These are phyloP conservation scores for Alternaria sp. DNA, from an alignment of 2,329 filamentous ascomycete genomes.

Conservation along the genomic window DNA sequence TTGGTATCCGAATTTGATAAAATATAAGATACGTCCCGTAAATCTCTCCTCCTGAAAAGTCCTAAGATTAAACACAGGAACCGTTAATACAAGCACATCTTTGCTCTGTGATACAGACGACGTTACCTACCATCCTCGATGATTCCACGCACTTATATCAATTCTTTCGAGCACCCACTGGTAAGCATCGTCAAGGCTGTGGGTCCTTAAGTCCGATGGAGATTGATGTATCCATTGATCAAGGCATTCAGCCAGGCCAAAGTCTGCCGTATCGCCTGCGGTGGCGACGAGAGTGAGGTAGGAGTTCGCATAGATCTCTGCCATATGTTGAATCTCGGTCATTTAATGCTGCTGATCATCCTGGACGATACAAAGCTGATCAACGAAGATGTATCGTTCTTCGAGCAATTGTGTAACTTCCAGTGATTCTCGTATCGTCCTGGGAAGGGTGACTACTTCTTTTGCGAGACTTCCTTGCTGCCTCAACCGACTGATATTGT, in stretches of 20 bases:
- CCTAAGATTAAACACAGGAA: too few species aligned
- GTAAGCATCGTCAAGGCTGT: too few species aligned
- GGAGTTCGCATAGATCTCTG: not conserved
- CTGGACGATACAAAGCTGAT: not conserved
- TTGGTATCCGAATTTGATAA: too few species aligned
- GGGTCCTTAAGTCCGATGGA: too few species aligned
- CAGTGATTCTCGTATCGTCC: not conserved
- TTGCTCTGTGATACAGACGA: too few species aligned
- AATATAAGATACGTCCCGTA: too few species aligned
- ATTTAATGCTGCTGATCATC: not conserved
- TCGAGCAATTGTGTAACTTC: not conserved
- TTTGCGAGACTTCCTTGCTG: not conserved
- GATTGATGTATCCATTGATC: too few species aligned
- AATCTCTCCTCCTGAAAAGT: too few species aligned
- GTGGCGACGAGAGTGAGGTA: not conserved
- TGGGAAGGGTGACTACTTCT: rapidly evolving
- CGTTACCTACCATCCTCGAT: too few species aligned
- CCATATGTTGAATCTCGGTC: not conserved
- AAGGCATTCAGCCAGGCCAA: not conserved
- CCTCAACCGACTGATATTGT: not conserved
- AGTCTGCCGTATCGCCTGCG: not conserved
- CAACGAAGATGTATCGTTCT: not conserved
- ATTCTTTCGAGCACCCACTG: too few species aligned
- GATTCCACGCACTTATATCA: too few species aligned
- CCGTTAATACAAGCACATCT: too few species aligned